Percentiles rank a stretch among this genome's conserved stretches.
Evolutionary conservation across 2,329 filamentous ascomycete species (phyloP).

Genomic region (Ophiostoma populinum): DNA sequence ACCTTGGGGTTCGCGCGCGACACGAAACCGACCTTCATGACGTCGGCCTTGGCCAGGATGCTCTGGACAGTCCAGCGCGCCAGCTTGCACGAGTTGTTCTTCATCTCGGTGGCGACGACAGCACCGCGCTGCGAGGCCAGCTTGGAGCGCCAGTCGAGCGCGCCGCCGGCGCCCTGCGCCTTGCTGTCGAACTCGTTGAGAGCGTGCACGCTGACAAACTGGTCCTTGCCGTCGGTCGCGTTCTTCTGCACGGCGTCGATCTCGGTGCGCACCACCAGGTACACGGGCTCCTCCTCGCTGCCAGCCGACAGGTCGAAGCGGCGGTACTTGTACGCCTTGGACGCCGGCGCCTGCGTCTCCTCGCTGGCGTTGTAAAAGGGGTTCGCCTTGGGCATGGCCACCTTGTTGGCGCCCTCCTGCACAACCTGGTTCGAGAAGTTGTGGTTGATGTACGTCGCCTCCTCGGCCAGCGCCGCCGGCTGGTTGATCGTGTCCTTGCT

Average conservation of each 20-base stretch:
- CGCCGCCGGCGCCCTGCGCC: slow-evolving; percentile 85
- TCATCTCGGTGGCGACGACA: slow-evolving; percentile 98
- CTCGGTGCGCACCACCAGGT: slow-evolving; percentile 87
- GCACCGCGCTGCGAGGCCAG: slow-evolving; percentile 88
- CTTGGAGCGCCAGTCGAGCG: slow-evolving; percentile 94
- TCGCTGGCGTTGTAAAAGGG: slow-evolving; percentile 93
- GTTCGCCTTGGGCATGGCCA: slow-evolving; percentile 75
- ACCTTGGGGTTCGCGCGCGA: slow-evolving; percentile 84
- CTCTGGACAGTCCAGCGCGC: slow-evolving; percentile 95
- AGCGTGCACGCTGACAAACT: slow-evolving; percentile 81
- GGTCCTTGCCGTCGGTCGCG: slow-evolving; percentile 77
- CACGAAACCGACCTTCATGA: slow-evolving; percentile 99
- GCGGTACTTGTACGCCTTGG: slow-evolving; percentile 97
- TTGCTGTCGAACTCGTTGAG: slow-evolving; percentile 99
- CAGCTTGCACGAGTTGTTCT: slow-evolving; percentile 99
- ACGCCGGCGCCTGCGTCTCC: slow-evolving; percentile 83
- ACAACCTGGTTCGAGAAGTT: slow-evolving; percentile 97
- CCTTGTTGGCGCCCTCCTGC: slow-evolving; percentile 59
- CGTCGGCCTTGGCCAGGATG: slow-evolving; percentile 90
- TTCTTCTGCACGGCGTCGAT: slow-evolving; percentile 96
- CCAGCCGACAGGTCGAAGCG: slow-evolving; percentile 90
- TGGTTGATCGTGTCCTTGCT: slow-evolving; percentile 93
- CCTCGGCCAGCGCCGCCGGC: slow-evolving; percentile 78
- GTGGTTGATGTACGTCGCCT: slow-evolving; percentile 99
- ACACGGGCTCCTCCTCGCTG: slow-evolving; percentile 85